phyloP scores from a whole-genome alignment of 169 alveolate genomes.

The Plasmodium gaboni region DNA sequence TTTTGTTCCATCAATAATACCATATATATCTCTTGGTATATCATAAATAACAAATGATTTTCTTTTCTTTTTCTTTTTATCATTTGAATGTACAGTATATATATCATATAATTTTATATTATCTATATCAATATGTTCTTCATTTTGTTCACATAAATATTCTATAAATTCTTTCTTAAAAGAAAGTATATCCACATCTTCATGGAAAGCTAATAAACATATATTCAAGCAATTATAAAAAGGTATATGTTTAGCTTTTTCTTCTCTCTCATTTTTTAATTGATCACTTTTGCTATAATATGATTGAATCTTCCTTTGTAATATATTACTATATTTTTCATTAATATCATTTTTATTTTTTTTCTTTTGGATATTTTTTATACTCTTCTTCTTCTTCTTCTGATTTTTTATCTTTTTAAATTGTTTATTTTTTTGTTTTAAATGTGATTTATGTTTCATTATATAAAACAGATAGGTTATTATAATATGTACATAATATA shows the following conservation, averaged over 20 bases:
- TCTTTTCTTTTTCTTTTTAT: constrained; percentile 51
- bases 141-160: constrained; percentile 64
- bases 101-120: constrained; percentile 47
- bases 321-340: constrained; percentile 34
- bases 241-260: constrained; percentile 65
- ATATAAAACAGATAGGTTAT: neutral
- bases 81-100: constrained; percentile 56
- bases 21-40: constrained; percentile 65
- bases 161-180: constrained; percentile 70
- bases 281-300: constrained; percentile 24
- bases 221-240: constrained; percentile 41
- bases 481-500: too few species aligned
- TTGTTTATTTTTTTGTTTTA: constrained; percentile 56
- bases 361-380: constrained; percentile 17
- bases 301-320: constrained; percentile 36
- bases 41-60: constrained; percentile 62
- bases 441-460: constrained; percentile 68
- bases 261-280: constrained; percentile 39
- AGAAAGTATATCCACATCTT: constrained; percentile 43
- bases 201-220: constrained; percentile 61
- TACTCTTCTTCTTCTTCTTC: constrained; percentile 36
- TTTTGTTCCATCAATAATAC: constrained; percentile 77
- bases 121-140: constrained; percentile 18
- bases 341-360: constrained; percentile 30
- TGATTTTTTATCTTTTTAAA: constrained; percentile 46